Evolutionary conservation across 768 basidiomycete genomes (phyloP).

Genomic region (Imleria badia): DNA sequence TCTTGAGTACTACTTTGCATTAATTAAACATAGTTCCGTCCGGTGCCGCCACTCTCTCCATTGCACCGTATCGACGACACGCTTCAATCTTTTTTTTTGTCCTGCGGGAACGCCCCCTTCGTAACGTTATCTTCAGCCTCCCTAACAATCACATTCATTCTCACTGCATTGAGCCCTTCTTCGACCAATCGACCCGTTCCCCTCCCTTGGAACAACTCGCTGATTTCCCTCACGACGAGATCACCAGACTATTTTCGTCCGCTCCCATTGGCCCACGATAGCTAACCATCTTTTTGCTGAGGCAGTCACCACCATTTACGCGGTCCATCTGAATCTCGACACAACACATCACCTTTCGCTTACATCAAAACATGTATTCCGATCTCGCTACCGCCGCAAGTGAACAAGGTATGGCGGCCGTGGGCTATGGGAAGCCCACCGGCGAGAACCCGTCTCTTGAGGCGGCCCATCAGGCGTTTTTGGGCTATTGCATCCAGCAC

Average conservation of each 20-base stretch:
- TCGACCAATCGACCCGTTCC: background rate
- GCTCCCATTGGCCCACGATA: conserved; percentile 11
- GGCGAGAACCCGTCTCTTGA: conserved; percentile 2
- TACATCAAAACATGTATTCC: background rate
- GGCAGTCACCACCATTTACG: background rate
- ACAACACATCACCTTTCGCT: background rate
- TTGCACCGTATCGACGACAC: background rate
- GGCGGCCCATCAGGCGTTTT: background rate
- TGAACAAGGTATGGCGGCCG: conserved; percentile 7
- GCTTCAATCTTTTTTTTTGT: background rate
- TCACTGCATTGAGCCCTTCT: conserved; percentile 11
- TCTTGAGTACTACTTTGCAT: background rate
- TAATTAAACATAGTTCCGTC: conserved; percentile 14
- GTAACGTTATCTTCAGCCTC: conserved; percentile 3
- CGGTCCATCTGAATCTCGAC: background rate
- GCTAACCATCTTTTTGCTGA: background rate
- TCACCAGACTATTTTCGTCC: conserved; percentile 11
- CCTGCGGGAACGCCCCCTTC: background rate
- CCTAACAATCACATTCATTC: conserved; percentile 8
- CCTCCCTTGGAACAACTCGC: conserved; percentile 10
- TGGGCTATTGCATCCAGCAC: background rate
- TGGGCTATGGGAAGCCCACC: conserved; percentile 3
- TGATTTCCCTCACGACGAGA: conserved; percentile 17
- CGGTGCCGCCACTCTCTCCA: conserved; percentile 4
- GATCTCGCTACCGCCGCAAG: background rate